phyloP scores from a whole-genome alignment of 139 green algal species.

The Pleodorina starrii region DNA sequence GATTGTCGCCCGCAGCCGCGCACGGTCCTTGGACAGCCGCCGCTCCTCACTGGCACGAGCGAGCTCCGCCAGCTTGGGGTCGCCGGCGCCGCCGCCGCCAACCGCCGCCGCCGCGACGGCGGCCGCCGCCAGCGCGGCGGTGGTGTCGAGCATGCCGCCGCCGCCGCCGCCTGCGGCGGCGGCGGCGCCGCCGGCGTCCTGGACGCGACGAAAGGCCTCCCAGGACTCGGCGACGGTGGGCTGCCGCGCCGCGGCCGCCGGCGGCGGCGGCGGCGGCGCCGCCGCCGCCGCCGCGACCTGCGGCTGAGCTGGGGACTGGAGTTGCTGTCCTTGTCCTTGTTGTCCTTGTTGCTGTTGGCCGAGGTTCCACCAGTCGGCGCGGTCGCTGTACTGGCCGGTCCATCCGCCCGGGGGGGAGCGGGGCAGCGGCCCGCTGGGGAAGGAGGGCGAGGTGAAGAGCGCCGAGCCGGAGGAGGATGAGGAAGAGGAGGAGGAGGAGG shows the following conservation, averaged over 20 bases:
- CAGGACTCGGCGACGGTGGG: constrained; percentile 28
- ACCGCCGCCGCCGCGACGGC: constrained; percentile 14
- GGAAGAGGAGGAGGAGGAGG: background rate
- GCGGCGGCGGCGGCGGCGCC: background rate
- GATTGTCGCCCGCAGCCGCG: constrained; percentile 23
- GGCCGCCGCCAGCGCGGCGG: constrained; percentile 29
- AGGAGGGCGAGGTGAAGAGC: constrained; percentile 6
- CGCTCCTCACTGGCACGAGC: background rate
- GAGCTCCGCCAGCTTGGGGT: constrained; percentile 15
- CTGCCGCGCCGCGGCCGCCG: background rate
- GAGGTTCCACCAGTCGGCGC: constrained; percentile 28
- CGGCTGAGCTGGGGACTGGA: background rate
- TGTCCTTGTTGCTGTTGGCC: constrained; percentile 1
- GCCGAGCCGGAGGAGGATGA: background rate
- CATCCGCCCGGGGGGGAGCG: background rate
- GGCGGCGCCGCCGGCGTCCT: background rate
- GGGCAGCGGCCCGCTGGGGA: background rate
- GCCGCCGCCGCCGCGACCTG: background rate
- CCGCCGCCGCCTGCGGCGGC: background rate
- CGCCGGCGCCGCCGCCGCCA: background rate
- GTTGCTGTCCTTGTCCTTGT: no score
- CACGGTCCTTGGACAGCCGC: background rate
- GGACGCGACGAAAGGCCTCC: constrained; percentile 26
- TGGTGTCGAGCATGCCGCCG: constrained; percentile 21
- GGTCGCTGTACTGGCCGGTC: background rate